A percentile compares a stretch with the other conserved stretches of the same genome.
Conservation (phyloP, 768 basidiomycete genomes). For the Trametes sanguinea region DNA sequence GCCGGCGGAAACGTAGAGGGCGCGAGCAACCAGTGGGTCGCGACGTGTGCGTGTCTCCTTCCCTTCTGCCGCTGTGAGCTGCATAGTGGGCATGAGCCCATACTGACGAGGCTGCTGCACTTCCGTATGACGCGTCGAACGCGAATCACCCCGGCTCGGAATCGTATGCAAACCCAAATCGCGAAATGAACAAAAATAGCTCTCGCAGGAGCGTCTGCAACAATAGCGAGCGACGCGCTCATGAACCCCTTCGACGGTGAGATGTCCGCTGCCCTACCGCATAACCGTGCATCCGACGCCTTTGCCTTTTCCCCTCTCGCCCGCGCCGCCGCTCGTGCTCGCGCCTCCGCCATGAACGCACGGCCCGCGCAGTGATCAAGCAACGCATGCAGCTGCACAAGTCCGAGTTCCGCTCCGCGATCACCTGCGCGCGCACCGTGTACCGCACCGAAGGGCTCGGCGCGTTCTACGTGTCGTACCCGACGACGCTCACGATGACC, state of each 20-base stretch:
- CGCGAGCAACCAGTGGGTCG: conserved; percentile 76
- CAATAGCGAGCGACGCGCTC: conserved; percentile 92
- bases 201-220: conserved; percentile 90
- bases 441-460: conserved; percentile 81
- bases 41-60: conserved; percentile 69
- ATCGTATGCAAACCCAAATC: background rate
- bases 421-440: conserved; percentile 83
- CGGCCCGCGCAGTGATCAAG: conserved; percentile 79
- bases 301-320: conserved; percentile 19
- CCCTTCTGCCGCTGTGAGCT: background rate
- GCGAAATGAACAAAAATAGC: conserved; percentile 46
- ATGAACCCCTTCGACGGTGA: conserved; percentile 99
- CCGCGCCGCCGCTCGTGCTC: background rate
- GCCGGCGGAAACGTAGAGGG: conserved; percentile 78
- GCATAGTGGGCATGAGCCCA: background rate
- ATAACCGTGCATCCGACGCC: conserved; percentile 18
- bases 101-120: background rate
- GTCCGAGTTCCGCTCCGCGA: conserved; percentile 86
- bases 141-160: background rate
- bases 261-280: conserved; percentile 28
- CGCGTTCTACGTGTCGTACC: conserved; percentile 98
- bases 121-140: background rate
- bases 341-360: background rate
- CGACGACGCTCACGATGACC: conserved; percentile 94
- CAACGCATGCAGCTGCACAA: conserved; percentile 99